phyloP scores from a whole-genome alignment of 2,329 filamentous ascomycete genomes.

The Colletotrichum viniferum region DNA sequence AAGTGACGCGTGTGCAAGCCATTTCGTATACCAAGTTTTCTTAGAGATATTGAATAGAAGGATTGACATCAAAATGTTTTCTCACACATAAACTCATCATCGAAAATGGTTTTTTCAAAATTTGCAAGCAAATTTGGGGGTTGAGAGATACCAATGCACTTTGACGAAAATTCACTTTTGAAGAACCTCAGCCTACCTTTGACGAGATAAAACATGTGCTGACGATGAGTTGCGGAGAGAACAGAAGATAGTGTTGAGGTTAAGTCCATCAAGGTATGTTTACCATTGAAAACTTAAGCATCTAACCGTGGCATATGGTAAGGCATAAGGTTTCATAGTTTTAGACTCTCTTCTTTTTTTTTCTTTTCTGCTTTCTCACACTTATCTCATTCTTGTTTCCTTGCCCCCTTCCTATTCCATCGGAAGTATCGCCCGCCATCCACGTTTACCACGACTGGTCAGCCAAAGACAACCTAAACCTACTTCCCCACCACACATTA shows the following conservation, averaged over 20 bases:
- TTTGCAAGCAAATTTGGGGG: fast-evolving
- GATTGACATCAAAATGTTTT: background rate
- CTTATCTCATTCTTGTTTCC: background rate
- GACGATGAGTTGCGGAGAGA: background rate
- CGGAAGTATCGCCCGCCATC: background rate
- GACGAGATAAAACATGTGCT: background rate
- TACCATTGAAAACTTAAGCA: background rate
- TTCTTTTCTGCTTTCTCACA: too few relatives aligned
- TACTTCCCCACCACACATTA: fast-evolving
- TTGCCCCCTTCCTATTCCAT: background rate
- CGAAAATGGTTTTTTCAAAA: background rate
- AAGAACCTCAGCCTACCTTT: background rate
- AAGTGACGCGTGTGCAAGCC: fast-evolving
- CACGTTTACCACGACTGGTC: background rate
- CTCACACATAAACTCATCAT: fast-evolving
- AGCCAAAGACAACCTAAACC: background rate
- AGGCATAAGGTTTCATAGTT: background rate
- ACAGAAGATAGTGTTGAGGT: background rate
- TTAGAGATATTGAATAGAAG: fast-evolving
- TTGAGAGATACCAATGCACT: background rate
- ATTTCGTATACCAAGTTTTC: fast-evolving
- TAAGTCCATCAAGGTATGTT: background rate
- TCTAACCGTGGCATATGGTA: background rate
- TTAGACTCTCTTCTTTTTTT: too few relatives aligned
- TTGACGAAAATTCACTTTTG: background rate